A percentile compares a stretch with the other conserved stretches of the same genome.
Evolutionary conservation across 352 stramenopile species (phyloP).

Genomic region (Globisporangium uncinulatum): DNA sequence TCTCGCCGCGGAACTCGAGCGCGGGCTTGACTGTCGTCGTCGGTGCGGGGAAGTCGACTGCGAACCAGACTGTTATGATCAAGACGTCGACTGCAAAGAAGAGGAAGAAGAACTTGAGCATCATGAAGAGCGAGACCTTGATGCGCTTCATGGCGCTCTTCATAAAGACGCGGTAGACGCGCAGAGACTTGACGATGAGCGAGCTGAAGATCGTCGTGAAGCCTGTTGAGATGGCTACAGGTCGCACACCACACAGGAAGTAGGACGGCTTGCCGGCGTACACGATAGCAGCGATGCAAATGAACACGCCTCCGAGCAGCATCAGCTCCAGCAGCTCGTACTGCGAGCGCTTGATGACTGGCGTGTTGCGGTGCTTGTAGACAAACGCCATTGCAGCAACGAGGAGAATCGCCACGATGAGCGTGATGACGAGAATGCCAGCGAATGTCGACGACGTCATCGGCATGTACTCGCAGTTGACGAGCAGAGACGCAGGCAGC

Average conservation of each 20-base stretch:
- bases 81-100: slow-evolving; percentile 22
- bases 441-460: slow-evolving; percentile 9
- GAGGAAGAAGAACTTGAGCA: slow-evolving; percentile 22
- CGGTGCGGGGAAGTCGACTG: slow-evolving; percentile 19
- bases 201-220: slow-evolving; percentile 30
- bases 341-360: slow-evolving; percentile 38
- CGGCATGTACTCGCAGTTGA: slow-evolving; percentile 35
- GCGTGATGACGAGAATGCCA: slow-evolving; percentile 14
- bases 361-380: slow-evolving; percentile 15
- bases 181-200: slow-evolving; percentile 29
- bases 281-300: slow-evolving; percentile 18
- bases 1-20: slow-evolving; percentile 10
- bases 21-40: background rate
- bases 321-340: slow-evolving; percentile 24
- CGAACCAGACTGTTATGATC: slow-evolving; percentile 23
- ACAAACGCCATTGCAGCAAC: slow-evolving; percentile 19
- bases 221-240: slow-evolving; percentile 16
- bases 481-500: slow-evolving; percentile 16
- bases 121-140: slow-evolving; percentile 18
- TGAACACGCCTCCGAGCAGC: slow-evolving; percentile 22
- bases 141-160: slow-evolving; percentile 23
- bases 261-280: slow-evolving; percentile 18
- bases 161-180: slow-evolving; percentile 32
- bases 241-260: slow-evolving; percentile 16
- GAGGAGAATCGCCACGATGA: slow-evolving; percentile 8